A percentile compares a stretch with the other conserved stretches of the same genome.
Evolutionary conservation across 345 rosid species (phyloP).

Genomic region (Brassica incana): DNA sequence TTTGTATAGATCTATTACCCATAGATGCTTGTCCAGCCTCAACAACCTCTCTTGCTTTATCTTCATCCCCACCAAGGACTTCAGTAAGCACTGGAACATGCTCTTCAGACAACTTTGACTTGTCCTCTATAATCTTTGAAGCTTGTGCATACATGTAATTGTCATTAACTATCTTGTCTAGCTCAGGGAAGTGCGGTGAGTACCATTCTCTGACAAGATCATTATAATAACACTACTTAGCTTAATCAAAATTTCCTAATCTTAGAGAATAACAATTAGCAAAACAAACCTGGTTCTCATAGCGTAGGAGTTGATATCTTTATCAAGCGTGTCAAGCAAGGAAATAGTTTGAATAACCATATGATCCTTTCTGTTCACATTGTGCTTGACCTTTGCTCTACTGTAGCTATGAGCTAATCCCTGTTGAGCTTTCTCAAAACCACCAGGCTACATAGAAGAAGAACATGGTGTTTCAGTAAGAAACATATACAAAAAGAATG

Average conservation of each 20-base stretch:
- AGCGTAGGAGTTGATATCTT: slow-evolving; percentile 71
- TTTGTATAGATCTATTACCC: neutral
- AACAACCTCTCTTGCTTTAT: slow-evolving; percentile 9
- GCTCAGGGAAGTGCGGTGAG: slow-evolving; percentile 92
- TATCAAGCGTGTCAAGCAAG: slow-evolving; percentile 77
- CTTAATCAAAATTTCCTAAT: neutral
- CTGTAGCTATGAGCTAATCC: slow-evolving; percentile 90
- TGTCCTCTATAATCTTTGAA: slow-evolving; percentile 66
- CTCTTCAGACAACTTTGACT: slow-evolving; percentile 47
- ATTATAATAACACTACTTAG: neutral
- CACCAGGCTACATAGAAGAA: slow-evolving; percentile 54
- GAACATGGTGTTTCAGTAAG: neutral
- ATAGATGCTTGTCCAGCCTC: slow-evolving; percentile 5
- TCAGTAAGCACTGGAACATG: neutral
- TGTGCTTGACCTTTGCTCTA: slow-evolving; percentile 79
- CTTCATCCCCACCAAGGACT: slow-evolving; percentile 12
- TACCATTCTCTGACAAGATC: slow-evolving; percentile 39
- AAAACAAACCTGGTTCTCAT: slow-evolving; percentile 71
- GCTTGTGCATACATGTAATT: slow-evolving; percentile 71
- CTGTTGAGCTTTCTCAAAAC: slow-evolving; percentile 72
- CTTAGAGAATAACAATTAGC: too few species aligned
- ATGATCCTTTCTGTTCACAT: slow-evolving; percentile 71
- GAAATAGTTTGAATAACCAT: slow-evolving; percentile 87
- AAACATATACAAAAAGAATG: neutral
- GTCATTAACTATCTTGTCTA: slow-evolving; percentile 81